Evolutionary conservation across 345 rosid species (phyloP).

Genomic region (Psidium friedrichsthalianum): DNA sequence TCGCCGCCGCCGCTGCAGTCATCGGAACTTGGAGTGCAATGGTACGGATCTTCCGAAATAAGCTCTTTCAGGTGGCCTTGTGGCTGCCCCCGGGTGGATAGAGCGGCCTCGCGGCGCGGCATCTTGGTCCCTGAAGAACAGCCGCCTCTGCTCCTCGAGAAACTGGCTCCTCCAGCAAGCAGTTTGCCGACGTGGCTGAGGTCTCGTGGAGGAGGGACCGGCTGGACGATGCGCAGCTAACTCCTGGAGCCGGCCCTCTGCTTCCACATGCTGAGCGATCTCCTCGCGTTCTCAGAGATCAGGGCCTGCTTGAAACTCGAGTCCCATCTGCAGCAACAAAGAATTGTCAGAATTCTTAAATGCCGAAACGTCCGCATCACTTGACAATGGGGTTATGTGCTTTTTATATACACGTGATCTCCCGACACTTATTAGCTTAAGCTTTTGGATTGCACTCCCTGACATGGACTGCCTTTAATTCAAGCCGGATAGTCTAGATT

Average conservation of each 20-base stretch:
- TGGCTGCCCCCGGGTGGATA: background rate
- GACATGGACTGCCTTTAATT: background rate
- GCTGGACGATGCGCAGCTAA: background rate
- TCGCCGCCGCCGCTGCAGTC: background rate
- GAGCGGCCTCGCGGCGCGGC: background rate
- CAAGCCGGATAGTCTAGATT: background rate
- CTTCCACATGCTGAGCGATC: constrained; percentile 21
- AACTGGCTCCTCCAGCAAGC: background rate
- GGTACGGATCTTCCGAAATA: background rate
- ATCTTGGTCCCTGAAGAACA: background rate
- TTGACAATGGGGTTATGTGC: background rate
- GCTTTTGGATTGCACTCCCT: background rate
- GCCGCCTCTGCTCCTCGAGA: background rate
- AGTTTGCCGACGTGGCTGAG: background rate
- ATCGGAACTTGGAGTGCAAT: background rate
- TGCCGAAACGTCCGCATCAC: background rate
- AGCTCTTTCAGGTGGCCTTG: background rate
- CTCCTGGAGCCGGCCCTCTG: constrained; percentile 14
- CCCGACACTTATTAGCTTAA: background rate
- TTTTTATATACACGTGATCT: background rate
- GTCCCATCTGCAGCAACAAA: constrained; percentile 20
- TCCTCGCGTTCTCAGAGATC: constrained; percentile 15
- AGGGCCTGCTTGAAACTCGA: constrained; percentile 19
- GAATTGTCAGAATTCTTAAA: background rate
- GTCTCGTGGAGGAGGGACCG: background rate